phyloP scores from a whole-genome alignment of 371 early-diverging fungal genomes.

The Mortierella polycephala region DNA sequence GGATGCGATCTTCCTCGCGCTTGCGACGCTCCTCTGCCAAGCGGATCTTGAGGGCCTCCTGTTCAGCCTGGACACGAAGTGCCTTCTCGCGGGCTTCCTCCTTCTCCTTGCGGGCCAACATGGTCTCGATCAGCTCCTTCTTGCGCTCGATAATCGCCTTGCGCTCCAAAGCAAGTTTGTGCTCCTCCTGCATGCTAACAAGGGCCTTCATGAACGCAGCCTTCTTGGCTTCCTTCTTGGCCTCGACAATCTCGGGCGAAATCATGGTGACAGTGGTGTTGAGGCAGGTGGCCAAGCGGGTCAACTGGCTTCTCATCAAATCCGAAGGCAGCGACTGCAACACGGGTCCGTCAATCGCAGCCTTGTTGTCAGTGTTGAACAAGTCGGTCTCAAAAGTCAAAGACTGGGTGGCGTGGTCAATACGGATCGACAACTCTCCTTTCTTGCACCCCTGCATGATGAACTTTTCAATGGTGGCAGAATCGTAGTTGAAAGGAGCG shows the following conservation, averaged over 20 bases:
- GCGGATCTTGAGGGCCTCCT: constrained; percentile 87
- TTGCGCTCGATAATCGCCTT: constrained; percentile 90
- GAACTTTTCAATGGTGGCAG: constrained; percentile 93
- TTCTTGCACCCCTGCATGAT: constrained; percentile 97
- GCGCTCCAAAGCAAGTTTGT: constrained; percentile 79
- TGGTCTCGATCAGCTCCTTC: constrained; percentile 90
- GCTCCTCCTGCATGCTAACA: constrained; percentile 83
- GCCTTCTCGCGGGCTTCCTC: constrained; percentile 82
- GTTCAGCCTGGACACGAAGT: constrained; percentile 79
- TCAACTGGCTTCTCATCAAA: constrained; percentile 86
- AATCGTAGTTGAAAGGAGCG: constrained; percentile 85
- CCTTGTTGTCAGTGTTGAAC: constrained; percentile 73
- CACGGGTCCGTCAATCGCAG: constrained; percentile 82
- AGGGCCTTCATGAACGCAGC: constrained; percentile 74
- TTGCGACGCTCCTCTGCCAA: constrained; percentile 85
- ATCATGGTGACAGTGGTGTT: constrained; percentile 87
- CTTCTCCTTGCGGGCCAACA: constrained; percentile 81
- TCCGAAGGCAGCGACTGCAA: constrained; percentile 91
- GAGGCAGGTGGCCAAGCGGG: constrained; percentile 80
- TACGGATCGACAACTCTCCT: constrained; percentile 94
- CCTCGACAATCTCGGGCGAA: constrained; percentile 78
- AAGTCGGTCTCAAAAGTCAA: constrained; percentile 92
- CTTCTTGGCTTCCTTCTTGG: constrained; percentile 71
- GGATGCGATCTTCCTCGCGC: constrained; percentile 87
- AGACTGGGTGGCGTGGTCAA: constrained; percentile 92